Base-by-base conservation (phyloP, 495 filamentous ascomycete genomes). In the Podospora anserina region DNA sequence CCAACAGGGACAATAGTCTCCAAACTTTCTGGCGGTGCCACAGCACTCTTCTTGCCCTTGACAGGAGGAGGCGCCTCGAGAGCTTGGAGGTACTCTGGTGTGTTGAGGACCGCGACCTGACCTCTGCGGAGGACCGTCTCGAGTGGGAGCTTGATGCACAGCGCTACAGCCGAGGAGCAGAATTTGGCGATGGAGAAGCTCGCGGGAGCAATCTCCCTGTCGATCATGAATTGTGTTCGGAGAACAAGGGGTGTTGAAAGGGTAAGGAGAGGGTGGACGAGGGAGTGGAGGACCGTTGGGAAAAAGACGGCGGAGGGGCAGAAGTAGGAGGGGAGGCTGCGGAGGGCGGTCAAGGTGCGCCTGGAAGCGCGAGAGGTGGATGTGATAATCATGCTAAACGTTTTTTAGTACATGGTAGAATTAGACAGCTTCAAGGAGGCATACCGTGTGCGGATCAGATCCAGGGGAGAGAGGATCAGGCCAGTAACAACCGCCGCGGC, bases 121-220 rank as follows among this genome's bases (percentile, higher is more conserved):
- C 91, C 95, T 64, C 95, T 85, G 16, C 95, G 88, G 6, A 97
- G 85, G 11, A 97, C 91, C 3, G 95, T 97, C 75, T 99, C 95
- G 19, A 98, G 83, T 0, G 95, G 95, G 16, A 97, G 86, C 68
- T 91, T 90, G 66, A 97, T 80, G 68, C 91, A 91, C 15, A 97
- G 83, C 55, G 96, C 96, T n/a, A 87, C 82, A 1, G 86, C 86
- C 18, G 90, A 90, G 58, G 90, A 85, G 68, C 91, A 78, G 80
- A 97, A 97, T 57, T 89, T 89, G 67, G 88, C 86, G 63, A 97
- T 72, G 49, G 88, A 90, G 84, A 93, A 97, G 34, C 88, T 82
- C 28, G 86, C 87, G 0, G 95, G 94, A 6, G 92, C 90, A n/a
- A 90, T 76, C 65, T 95, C 82, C 5, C 91, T 90, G 78, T 97